Conservation (phyloP, 2,329 filamentous ascomycete genomes). For the Zasmidium citrigriseum region DNA sequence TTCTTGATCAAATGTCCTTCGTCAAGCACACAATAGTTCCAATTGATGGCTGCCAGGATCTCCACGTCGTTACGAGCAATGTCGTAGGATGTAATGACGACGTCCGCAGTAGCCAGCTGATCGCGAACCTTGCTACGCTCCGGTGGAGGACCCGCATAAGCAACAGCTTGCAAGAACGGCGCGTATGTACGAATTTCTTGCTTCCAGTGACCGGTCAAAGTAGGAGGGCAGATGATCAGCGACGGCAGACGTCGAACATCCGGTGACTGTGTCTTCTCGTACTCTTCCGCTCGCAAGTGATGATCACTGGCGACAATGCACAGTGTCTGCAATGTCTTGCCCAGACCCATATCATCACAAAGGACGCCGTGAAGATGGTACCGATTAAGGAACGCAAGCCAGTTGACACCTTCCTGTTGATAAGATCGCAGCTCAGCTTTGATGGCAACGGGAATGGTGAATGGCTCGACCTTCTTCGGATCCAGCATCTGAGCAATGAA, state of each 20-base stretch:
- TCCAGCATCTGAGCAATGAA: constrained; percentile 97
- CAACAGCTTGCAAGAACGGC: constrained; percentile 84
- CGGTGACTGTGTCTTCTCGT: constrained; percentile 73
- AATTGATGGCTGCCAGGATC: constrained; percentile 75
- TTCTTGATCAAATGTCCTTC: constrained; percentile 99
- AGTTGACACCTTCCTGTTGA: constrained; percentile 98
- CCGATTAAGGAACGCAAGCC: constrained; percentile 96
- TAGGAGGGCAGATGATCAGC: constrained; percentile 93
- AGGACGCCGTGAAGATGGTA: constrained; percentile 98
- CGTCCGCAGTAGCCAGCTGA: constrained; percentile 74
- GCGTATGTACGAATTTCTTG: constrained; percentile 96
- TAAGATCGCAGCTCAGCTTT: constrained; percentile 96
- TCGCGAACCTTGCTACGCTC: constrained; percentile 74
- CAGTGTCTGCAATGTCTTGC: constrained; percentile 94
- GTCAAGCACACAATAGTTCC: constrained; percentile 97
- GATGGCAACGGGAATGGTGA: constrained; percentile 91
- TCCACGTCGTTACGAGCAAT: constrained; percentile 97
- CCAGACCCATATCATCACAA: constrained; percentile 98
- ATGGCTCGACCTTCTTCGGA: constrained; percentile 93
- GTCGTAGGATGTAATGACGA: constrained; percentile 97
- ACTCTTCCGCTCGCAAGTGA: constrained; percentile 89
- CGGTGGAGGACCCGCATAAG: constrained; percentile 85
- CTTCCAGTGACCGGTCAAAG: constrained; percentile 96
- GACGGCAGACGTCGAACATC: constrained; percentile 83
- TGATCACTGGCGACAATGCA: constrained; percentile 99